Conservation (phyloP, 1,139 yeast species). For the Candida frijolesensis region DNA sequence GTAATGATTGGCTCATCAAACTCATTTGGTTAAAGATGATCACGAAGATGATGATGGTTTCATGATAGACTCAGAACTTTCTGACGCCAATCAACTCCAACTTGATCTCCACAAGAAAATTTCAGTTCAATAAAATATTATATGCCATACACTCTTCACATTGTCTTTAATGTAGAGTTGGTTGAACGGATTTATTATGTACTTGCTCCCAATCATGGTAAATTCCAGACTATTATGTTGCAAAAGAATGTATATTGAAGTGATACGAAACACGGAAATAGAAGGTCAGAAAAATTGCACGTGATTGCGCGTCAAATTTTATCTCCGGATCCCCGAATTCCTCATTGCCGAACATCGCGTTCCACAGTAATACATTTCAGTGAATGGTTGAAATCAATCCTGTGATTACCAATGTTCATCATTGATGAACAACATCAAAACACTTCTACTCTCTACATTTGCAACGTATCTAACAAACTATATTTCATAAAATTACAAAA, state of each 20-base stretch:
- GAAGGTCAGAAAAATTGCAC: too few relatives aligned
- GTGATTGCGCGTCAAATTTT: too few relatives aligned
- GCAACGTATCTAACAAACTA: not conserved
- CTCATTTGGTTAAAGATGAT: constrained; percentile 17
- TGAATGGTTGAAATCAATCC: too few relatives aligned
- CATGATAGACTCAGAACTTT: not conserved
- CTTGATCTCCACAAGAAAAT: not conserved
- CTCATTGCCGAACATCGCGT: too few relatives aligned
- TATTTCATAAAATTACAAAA: not conserved
- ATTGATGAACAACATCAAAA: too few relatives aligned
- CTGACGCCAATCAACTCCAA: not conserved
- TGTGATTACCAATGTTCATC: too few relatives aligned
- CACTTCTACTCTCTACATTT: not conserved
- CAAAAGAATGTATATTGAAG: too few relatives aligned
- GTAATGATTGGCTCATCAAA: constrained; percentile 32
- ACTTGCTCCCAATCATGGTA: too few relatives aligned
- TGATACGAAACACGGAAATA: too few relatives aligned
- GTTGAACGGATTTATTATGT: not conserved
- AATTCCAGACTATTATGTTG: too few relatives aligned
- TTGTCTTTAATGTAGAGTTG: not conserved
- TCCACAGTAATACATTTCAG: too few relatives aligned
- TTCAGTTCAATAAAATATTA: not conserved
- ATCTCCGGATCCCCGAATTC: too few relatives aligned
- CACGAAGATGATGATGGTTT: constrained; percentile 8
- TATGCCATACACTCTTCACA: not conserved